Percentiles rank a stretch among this genome's conserved stretches.
phyloP scores from a whole-genome alignment of 2,329 filamentous ascomycete species.

The Monilinia fructigena region DNA sequence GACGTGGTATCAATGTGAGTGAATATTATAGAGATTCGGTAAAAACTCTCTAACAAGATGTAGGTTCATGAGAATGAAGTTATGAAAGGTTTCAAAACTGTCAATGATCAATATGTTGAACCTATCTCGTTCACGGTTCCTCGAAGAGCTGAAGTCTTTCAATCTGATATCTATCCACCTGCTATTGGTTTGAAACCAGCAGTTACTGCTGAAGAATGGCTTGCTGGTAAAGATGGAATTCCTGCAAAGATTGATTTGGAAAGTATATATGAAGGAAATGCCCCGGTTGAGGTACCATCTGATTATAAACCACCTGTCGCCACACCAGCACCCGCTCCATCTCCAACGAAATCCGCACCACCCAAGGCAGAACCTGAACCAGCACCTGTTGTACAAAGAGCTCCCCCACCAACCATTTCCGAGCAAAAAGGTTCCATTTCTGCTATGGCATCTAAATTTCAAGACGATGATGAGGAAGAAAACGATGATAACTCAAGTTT shows the following conservation, averaged over 20 bases:
- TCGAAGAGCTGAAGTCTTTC: conserved; percentile 88
- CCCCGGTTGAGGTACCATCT: conserved; percentile 71
- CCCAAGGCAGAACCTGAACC: conserved; percentile 54
- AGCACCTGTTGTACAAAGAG: conserved; percentile 47
- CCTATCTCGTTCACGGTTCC: conserved; percentile 97
- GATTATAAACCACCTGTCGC: conserved; percentile 61
- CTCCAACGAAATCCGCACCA: conserved; percentile 45
- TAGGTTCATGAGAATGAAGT: conserved; percentile 93
- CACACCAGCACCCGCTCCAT: conserved; percentile 46
- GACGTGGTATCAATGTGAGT: conserved; percentile 84
- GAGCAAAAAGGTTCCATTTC: conserved; percentile 88
- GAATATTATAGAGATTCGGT: conserved; percentile 2
- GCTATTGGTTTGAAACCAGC: conserved; percentile 77
- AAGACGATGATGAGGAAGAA: conserved; percentile 68
- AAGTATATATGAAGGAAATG: conserved; percentile 82
- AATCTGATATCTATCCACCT: conserved; percentile 94
- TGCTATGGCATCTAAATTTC: conserved; percentile 80
- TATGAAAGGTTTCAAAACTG: conserved; percentile 94
- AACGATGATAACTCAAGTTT: conserved; percentile 68
- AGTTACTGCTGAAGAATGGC: conserved; percentile 78
- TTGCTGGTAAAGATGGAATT: conserved; percentile 77
- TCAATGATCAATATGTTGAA: conserved; percentile 91
- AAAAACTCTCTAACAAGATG: conserved; percentile 32
- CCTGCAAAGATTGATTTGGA: conserved; percentile 93
- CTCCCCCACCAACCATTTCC: conserved; percentile 67